Evolutionary conservation across 2,329 filamentous ascomycete species (phyloP), one percentile per base, ranked within the genome.

Genomic region (Cladosporium sp.): DNA sequence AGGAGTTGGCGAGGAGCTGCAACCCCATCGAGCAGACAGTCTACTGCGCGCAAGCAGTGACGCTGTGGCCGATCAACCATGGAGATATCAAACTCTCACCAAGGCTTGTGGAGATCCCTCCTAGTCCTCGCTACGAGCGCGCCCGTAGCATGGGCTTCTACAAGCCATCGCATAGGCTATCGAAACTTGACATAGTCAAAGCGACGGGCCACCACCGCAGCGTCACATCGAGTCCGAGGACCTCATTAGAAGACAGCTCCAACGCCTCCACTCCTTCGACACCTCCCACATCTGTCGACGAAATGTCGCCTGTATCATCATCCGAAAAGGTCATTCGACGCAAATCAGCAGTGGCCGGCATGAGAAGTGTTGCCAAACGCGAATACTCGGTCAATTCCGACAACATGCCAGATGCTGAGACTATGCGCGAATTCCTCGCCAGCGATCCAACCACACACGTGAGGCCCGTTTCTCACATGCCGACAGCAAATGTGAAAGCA

Each of bases 231-330:
- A 59, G 54, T 6, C 63, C 63, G 2, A 46, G 63, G 23, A 54
- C 57, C 13, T 65, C 63, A 21, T 26, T 39, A 36, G 63, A 59
- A 8, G 23, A 46, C 25, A 43, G 28, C n/a, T 65, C 63, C 5
- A 54, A 39, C 26, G 61, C 36, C 18, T 65, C 63, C 16, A 58
- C 57, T 16, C 54, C 63, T 5, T 65, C 63, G 8, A 65, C 63
- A 6, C 63, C 63, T 43, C 54, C 63, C 23, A 65, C 63, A 43
- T 65, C 63, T 18, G 49, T 59, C 56, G 63, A 65, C 49, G 63
- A 59, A 53, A 23, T 46, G 8, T 65, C 63, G 30, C 63, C 54
- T 7, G n/a, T 59, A 14, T 65, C 60, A 6, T 63, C 60, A 18
- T 32, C 30, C 18, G 49, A 54, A 18, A 63, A 63, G 16, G 34